Evolutionary conservation across 2,329 filamentous ascomycete species (phyloP), one percentile per base, ranked within the genome.

Genomic region (Hymenoscyphus linearis): DNA sequence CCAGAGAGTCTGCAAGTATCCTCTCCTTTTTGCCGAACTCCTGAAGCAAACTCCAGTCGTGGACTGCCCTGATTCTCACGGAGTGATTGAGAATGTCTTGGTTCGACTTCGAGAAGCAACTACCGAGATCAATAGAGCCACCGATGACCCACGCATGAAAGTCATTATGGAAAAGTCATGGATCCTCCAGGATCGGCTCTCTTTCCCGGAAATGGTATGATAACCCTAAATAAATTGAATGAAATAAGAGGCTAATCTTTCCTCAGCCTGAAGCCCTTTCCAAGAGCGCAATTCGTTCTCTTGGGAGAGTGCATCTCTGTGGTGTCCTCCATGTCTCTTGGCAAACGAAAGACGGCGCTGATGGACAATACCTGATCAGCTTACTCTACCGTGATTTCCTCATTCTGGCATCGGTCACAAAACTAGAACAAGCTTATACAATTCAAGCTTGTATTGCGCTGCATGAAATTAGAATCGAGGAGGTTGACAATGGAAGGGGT

Each of bases 1-100:
- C 22, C 93, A 99, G 75, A 84, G 93, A 60, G 84, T 97, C 25
- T 96, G 91, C 78, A 91, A 89, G 76, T 98, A 98, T 71, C 91
- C 91, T 12, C 79, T 99, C 3, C 79, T 98, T 2, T 93, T 98
- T 70, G 82, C 86, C 4, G 91, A 97, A 69, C 80, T 99, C 9
- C 80, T 93, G 62, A 93, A 89, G 69, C 83, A 88, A 66, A 97
- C 93, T 0, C 90, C 91, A 1, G 89, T 91, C 1, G 86, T 84
- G 60, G 93, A 98, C 71, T 96, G 92, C 69, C 91, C 92, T 0
- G 85, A 85, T 63, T 88, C 91, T 0, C 89, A 96, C 74, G 85
- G 88, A 72, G 88, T 91, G 58, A 84, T 98, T 18, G 87, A 91
- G 62, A 87, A 86, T 65, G 82, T 89, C 0, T 78, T 96, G 35